Base-by-base conservation (phyloP, 768 basidiomycete species). In the Boletus tylopilopsis region DNA sequence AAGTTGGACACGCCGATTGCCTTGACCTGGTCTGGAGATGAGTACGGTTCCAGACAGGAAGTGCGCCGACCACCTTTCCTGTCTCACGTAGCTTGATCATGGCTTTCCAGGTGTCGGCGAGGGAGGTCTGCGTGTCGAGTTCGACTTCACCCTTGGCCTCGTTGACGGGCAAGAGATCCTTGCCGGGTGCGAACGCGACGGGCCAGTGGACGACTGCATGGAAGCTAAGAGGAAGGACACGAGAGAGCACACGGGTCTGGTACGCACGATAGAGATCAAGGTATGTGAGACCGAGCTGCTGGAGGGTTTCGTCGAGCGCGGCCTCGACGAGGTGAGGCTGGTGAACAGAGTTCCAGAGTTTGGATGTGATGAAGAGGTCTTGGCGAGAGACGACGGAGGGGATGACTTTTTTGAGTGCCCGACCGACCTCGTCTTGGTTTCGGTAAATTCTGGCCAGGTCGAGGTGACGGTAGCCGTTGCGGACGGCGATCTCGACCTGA, bases 1-100 rank as follows among this genome's bases (percentile, higher is more conserved):
- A 90, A 90, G 78, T 94, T 94, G 58, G 85, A 88, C 6, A 94
- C 89, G 47, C 90, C 91, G 55, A 94, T 71, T 1, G 79, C 75
- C 62, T 72, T 77, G 63, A 85, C 85, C 80, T 84, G 50, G 15
- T 37, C 13, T 25, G 36, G 24, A 50, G 47, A 23, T 51, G 37
- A 48, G 39, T 19, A 16, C 21, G 3, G 15, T 16, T 11, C 22
- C 19, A 45, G 16, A 29, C 4, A 34, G 10, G 6, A 3, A 18
- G 1, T 2, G 30, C 29, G 41, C 49, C n/a, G 57, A 45, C 4
- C n/a, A 82, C 86, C 76, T 92, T 93, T 51, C 75, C 74, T 0
- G 80, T 79, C 62, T 83, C 79, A 13, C 76, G 79, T 11, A 93
- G 78, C 34, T 73, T 74, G 55, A 88, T 75, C 80, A 93, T 76